A percentile compares a stretch with the other conserved stretches of the same genome.
These are phyloP conservation scores for Lipomyces starkeyi DNA, from an alignment of 805 yeast genomes.

Conservation along the genomic window DNA sequence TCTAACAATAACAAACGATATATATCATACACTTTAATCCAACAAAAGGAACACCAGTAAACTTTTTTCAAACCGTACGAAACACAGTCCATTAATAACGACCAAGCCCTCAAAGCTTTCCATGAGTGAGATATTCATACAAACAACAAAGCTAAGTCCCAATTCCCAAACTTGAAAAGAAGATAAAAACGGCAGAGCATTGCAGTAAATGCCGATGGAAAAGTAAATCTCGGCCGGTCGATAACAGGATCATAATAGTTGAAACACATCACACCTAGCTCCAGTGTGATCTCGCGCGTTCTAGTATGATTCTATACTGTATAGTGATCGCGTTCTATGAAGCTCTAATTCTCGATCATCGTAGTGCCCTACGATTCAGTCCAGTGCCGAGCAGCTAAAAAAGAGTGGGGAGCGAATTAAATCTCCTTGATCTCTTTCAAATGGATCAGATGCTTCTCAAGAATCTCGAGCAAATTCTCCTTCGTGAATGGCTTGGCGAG, in stretches of 20 bases:
- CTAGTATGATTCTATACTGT: background rate
- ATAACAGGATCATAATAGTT: background rate
- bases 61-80: background rate
- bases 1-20: background rate
- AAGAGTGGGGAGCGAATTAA: constrained; percentile 1
- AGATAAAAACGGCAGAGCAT: background rate
- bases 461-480: constrained; percentile 76
- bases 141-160: background rate
- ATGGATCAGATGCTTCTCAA: constrained; percentile 58
- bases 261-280: background rate
- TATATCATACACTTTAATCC: background rate
- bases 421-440: constrained; percentile 40
- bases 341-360: background rate
- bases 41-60: background rate
- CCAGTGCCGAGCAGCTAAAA: background rate
- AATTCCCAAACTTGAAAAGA: background rate
- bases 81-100: background rate
- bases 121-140: background rate
- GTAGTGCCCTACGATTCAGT: background rate
- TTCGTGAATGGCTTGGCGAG: constrained; percentile 93
- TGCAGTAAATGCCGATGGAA: background rate
- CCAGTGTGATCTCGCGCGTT: background rate
- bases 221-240: background rate
- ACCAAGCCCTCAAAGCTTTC: background rate
- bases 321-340: background rate